phyloP scores from a whole-genome alignment of 805 yeast genomes.

The Ogataea thermomethanolica region DNA sequence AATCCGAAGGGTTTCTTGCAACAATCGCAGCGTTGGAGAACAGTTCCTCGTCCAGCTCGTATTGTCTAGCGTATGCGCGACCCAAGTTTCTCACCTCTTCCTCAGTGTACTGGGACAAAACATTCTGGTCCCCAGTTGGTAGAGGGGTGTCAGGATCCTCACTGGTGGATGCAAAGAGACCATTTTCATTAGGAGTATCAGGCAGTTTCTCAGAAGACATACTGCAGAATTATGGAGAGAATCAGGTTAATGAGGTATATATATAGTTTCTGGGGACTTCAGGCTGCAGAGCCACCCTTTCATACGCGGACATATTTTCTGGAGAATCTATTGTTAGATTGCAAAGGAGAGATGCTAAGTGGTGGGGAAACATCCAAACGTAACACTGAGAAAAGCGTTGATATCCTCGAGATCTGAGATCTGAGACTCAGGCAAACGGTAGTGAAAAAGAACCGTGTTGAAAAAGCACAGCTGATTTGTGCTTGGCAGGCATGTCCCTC shows the following conservation, averaged over 20 bases:
- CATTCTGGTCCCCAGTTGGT: conserved; percentile 35
- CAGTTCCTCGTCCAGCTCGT: conserved; percentile 53
- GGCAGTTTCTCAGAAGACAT: conserved; percentile 10
- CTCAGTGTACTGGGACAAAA: conserved; percentile 54
- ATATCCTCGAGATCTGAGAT: too few relatives aligned
- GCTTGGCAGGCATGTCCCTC: conserved; percentile 5
- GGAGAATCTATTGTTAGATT: conserved; percentile 8
- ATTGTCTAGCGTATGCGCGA: conserved; percentile 55
- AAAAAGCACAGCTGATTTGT: neutral
- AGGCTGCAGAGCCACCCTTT: conserved; percentile 4
- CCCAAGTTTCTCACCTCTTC: conserved; percentile 69
- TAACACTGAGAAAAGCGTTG: too few relatives aligned
- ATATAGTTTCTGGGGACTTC: conserved; percentile 1
- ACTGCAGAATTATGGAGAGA: neutral
- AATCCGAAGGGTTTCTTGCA: conserved; percentile 56
- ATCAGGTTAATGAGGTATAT: neutral
- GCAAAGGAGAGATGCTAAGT: neutral
- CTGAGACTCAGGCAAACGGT: too few relatives aligned
- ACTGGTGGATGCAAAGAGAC: conserved; percentile 14
- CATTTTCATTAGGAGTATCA: conserved; percentile 12
- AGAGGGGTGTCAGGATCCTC: conserved; percentile 3
- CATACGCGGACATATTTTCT: conserved; percentile 5
- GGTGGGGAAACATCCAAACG: too few relatives aligned
- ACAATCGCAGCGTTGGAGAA: conserved; percentile 65
- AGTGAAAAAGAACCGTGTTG: too few relatives aligned